Base-by-base conservation (phyloP, 192 early-diverging fungal genomes). In the Ambispora gerdemannii region DNA sequence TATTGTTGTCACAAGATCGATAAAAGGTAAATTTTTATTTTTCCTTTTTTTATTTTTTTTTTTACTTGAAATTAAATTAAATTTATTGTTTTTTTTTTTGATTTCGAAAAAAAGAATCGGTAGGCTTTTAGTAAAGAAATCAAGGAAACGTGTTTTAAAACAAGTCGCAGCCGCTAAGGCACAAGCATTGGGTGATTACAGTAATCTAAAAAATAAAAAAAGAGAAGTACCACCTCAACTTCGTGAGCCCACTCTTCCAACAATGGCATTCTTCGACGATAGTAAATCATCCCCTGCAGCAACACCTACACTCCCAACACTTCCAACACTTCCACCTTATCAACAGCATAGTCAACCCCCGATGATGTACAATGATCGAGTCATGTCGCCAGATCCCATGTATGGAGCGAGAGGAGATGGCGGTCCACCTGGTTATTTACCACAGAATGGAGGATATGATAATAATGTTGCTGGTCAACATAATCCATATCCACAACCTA, bases 1-100 rank as follows among this genome's bases (percentile, higher is more conserved):
- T 94, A 89, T 71, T 91, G 89, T 60, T 91, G 89, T 63, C 91
- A 92, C 80, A 92, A 92, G 76, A 87, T 94, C 50, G 92, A 94
- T 76, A 94, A 94, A 76, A 72, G 93, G 91, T 92, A 84, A 60
- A 73, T 30, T 34, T 34, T 22, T 43, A 13, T 32, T 13, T 30
- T 32, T 34, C 62, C 70, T 35, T 19, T 31, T 33, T 55, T 27
- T 43, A 32, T n/a, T n/a, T n/a, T n/a, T n/a, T n/a, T n/a, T n/a
- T n/a, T n/a, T n/a, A n/a, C n/a, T n/a, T n/a, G n/a, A 65, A 53
- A n/a, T 31, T 24, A 24, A 24, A 20, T 25, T 25, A 13, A 30
- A 24, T 51, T 56, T 11, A 31, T 36, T 17, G n/a, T 33, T 35
- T 34, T 10, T n/a, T 13, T 15, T 20, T 3, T 34, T 33, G 28